Percentiles rank a stretch among this genome's conserved stretches.
phyloP scores from a whole-genome alignment of 495 filamentous ascomycete species.

The Penicillium subrubescens region DNA sequence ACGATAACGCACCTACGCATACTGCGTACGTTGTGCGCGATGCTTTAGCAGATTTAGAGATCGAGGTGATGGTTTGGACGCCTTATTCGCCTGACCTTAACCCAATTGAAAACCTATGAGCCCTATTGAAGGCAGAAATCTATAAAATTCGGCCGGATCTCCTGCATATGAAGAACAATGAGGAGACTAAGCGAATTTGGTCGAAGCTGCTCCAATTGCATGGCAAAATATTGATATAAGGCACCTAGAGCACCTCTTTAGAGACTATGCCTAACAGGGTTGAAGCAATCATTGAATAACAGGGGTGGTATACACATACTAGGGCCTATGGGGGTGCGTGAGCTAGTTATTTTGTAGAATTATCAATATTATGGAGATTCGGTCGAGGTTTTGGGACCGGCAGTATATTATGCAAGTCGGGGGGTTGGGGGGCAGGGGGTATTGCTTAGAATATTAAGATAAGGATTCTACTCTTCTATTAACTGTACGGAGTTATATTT shows the following conservation, averaged over 20 bases:
- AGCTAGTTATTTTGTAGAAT: no score
- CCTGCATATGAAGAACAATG: neutral
- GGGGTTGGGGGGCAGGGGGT: no score
- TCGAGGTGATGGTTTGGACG: neutral
- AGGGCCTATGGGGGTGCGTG: no score
- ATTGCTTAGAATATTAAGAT: no score
- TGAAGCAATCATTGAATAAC: no score
- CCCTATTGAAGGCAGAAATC: constrained; percentile 1
- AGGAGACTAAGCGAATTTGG: neutral
- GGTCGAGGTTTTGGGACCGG: no score
- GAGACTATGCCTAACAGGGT: neutral
- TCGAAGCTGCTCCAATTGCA: neutral
- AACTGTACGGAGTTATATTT: no score
- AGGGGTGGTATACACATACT: no score
- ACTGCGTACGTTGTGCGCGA: constrained; percentile 1
- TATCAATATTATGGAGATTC: no score
- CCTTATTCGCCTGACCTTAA: constrained; percentile 15
- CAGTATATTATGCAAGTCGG: no score
- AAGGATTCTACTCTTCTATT: no score
- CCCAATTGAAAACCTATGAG: constrained; percentile 14
- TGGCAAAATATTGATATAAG: neutral
- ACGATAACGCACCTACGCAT: constrained; percentile 6
- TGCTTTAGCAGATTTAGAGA: neutral
- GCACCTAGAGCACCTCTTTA: neutral
- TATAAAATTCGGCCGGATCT: constrained; percentile 2